phyloP scores from a whole-genome alignment of 2,329 filamentous ascomycete genomes.

The Samsoniella hepiali region DNA sequence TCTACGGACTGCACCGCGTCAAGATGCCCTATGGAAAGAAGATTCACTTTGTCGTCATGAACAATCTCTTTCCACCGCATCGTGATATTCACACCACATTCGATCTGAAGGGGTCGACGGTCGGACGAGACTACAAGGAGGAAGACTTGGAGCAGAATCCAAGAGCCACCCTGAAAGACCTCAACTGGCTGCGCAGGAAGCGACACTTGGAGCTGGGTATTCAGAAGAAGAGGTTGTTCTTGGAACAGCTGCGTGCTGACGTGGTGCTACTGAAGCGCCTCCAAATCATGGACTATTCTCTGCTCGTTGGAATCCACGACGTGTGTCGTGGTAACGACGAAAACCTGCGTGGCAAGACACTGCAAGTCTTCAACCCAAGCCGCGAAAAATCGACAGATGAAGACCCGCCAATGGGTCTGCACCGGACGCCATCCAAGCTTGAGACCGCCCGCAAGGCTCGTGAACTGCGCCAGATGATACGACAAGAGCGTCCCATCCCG shows the following conservation, averaged over 20 bases:
- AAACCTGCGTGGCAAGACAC: conserved; percentile 81
- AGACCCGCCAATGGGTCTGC: conserved; percentile 63
- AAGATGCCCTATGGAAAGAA: conserved; percentile 98
- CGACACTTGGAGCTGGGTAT: conserved; percentile 85
- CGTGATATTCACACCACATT: conserved; percentile 97
- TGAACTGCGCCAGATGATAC: conserved; percentile 88
- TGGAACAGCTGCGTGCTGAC: conserved; percentile 84
- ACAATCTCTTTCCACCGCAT: conserved; percentile 96
- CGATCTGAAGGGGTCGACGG: conserved; percentile 92
- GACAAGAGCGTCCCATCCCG: conserved; percentile 87
- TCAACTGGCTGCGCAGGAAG: conserved; percentile 91
- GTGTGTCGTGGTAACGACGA: conserved; percentile 88
- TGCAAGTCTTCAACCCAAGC: conserved; percentile 91
- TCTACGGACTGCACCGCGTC: conserved; percentile 94
- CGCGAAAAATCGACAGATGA: conserved; percentile 59
- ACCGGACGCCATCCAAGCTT: conserved; percentile 87
- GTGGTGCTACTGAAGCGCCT: conserved; percentile 81
- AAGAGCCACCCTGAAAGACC: conserved; percentile 87
- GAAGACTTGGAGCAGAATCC: conserved; percentile 86
- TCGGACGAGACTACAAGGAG: conserved; percentile 87
- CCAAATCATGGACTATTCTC: conserved; percentile 98
- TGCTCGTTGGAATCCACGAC: conserved; percentile 93
- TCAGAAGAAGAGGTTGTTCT: conserved; percentile 80
- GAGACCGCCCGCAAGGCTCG: conserved; percentile 88
- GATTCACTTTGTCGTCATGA: conserved; percentile 99